Conservation (phyloP, 192 early-diverging fungal genomes). For the Backusella australiensis region DNA sequence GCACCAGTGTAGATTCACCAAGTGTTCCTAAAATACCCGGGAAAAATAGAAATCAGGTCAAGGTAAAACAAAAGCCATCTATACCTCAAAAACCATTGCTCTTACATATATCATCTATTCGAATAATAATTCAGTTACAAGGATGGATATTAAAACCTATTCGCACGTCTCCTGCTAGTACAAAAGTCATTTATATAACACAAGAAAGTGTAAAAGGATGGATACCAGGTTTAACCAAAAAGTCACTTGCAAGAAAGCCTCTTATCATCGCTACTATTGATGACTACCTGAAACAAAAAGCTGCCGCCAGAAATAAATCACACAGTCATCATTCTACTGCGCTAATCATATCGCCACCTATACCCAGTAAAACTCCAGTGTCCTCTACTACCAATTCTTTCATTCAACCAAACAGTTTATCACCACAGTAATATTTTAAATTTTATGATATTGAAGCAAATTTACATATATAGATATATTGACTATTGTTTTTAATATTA, state of each 20-base stretch:
- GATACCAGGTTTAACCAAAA: constrained; percentile 47
- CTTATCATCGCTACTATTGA: constrained; percentile 44
- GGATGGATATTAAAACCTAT: constrained; percentile 51
- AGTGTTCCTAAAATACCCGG: constrained; percentile 43
- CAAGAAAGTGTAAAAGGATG: constrained; percentile 42
- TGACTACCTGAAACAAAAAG: constrained; percentile 47
- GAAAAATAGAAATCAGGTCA: constrained; percentile 42
- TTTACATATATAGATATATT: constrained; percentile 1
- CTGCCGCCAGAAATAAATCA: constrained; percentile 10
- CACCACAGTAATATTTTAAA: not conserved
- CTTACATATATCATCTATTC: not conserved
- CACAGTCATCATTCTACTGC: constrained; percentile 15
- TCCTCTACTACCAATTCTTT: constrained; percentile 10
- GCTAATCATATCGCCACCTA: constrained; percentile 6
- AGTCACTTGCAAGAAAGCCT: constrained; percentile 45
- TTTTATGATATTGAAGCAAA: not conserved
- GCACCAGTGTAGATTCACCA: constrained; percentile 44
- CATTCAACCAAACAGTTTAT: not conserved
- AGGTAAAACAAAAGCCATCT: constrained; percentile 6
- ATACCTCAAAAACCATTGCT: too few species aligned
- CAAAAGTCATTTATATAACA: constrained; percentile 49
- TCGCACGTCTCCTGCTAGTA: constrained; percentile 41
- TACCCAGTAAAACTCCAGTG: constrained; percentile 4
- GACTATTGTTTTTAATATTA: not conserved
- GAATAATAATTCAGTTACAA: constrained; percentile 23